Evolutionary conservation across 345 rosid genomes (phyloP).

Genomic region (Rhizophora apiculata): DNA sequence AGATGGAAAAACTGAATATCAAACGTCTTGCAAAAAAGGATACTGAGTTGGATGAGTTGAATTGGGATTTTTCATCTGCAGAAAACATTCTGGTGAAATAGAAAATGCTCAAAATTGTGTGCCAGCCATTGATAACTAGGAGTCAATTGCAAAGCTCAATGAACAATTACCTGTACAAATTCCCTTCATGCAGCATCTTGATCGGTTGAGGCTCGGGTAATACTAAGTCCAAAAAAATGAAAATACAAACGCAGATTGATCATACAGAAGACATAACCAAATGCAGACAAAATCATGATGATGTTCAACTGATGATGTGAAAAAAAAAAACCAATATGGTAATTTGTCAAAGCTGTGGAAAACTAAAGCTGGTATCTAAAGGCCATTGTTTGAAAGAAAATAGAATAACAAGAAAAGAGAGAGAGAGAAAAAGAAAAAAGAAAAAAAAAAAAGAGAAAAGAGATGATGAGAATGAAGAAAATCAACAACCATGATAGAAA

Average conservation of each 20-base stretch:
- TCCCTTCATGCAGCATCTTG: conserved; percentile 94
- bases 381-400: no score
- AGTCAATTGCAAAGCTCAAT: conserved; percentile 2
- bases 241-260: conserved; percentile 5
- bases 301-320: no score
- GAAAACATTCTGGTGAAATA: conserved; percentile 78
- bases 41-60: conserved; percentile 95
- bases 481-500: background rate
- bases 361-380: no score
- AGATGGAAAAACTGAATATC: conserved; percentile 10
- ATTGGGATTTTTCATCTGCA: conserved; percentile 98
- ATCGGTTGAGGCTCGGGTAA: conserved; percentile 95
- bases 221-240: conserved; percentile 37
- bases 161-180: conserved; percentile 78
- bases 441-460: background rate
- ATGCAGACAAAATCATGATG: no score
- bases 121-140: conserved; percentile 2
- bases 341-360: no score
- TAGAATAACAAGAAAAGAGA: background rate
- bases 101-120: conserved; percentile 17
- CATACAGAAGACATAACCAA: background rate
- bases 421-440: background rate
- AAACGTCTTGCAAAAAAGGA: conserved; percentile 45
- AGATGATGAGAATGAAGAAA: no score
- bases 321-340: background rate